Percentiles rank a stretch among this genome's conserved stretches.
Conservation (phyloP, 805 yeast species). For the Barnettozyma sp. region DNA sequence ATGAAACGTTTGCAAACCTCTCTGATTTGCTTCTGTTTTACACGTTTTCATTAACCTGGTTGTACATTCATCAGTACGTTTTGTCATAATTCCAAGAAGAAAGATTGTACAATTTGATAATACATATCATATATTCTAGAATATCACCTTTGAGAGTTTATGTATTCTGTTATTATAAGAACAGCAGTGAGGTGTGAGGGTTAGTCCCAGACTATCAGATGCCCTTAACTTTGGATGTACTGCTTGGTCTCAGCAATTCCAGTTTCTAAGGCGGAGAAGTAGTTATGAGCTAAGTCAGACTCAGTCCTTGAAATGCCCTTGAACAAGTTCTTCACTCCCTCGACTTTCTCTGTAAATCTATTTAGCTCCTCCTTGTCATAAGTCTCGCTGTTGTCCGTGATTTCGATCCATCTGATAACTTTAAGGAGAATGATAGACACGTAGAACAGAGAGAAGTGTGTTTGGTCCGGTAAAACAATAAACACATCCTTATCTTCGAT, state of each 20-base stretch:
- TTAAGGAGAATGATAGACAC: slow-evolving; percentile 20
- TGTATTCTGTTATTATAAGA: no score
- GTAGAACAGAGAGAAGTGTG: slow-evolving; percentile 38
- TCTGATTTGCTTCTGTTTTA: neutral
- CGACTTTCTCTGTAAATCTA: slow-evolving; percentile 18
- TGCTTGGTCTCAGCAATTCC: slow-evolving; percentile 7
- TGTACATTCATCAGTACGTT: no score
- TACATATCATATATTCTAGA: slow-evolving; percentile 5
- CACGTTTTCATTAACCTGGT: neutral
- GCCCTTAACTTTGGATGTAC: slow-evolving; percentile 4
- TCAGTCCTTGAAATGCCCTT: slow-evolving; percentile 14
- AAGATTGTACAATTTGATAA: neutral
- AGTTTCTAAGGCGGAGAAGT: slow-evolving; percentile 15
- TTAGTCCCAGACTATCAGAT: no score
- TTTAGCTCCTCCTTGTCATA: slow-evolving; percentile 16
- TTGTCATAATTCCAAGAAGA: no score
- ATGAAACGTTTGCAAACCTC: no score
- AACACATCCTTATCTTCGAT: slow-evolving; percentile 43
- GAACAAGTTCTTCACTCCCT: slow-evolving; percentile 13
- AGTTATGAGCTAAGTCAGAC: slow-evolving; percentile 19
- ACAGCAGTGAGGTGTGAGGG: no score
- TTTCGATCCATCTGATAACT: slow-evolving; percentile 20
- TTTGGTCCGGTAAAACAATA: slow-evolving; percentile 64
- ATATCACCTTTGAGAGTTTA: no score
- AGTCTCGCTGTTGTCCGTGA: slow-evolving; percentile 14